A percentile compares a stretch with the other conserved stretches of the same genome.
phyloP scores from a whole-genome alignment of 345 rosid species.

The Noccaea caerulescens region DNA sequence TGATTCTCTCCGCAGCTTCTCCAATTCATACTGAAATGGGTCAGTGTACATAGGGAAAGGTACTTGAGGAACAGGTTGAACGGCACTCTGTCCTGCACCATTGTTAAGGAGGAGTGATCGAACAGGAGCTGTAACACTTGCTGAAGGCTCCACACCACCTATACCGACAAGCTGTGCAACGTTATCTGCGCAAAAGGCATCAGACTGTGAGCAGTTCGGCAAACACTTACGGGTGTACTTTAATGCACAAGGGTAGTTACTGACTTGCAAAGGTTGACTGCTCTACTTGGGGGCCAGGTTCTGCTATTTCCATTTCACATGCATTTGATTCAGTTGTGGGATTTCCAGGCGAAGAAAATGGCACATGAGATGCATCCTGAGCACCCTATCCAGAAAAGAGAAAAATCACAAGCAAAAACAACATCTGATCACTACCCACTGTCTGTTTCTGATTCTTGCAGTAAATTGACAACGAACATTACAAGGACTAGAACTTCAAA shows the following conservation, averaged over 20 bases:
- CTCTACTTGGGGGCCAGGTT: constrained; percentile 37
- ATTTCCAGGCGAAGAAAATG: constrained; percentile 42
- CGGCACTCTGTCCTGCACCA: constrained; percentile 25
- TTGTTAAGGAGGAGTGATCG: constrained; percentile 28
- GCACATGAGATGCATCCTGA: constrained; percentile 41
- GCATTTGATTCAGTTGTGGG: constrained; percentile 28
- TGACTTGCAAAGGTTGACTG: constrained; percentile 37
- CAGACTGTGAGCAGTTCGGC: constrained; percentile 24
- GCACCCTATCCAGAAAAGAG: constrained; percentile 39
- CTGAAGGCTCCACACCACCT: constrained; percentile 30
- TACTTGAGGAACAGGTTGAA: constrained; percentile 38
- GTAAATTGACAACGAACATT: background rate
- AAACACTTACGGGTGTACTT: constrained; percentile 25
- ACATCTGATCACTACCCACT: constrained; percentile 12
- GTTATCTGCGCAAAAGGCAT: constrained; percentile 26
- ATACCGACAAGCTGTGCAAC: constrained; percentile 16
- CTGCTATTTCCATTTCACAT: constrained; percentile 33
- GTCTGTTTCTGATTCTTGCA: background rate
- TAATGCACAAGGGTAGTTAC: constrained; percentile 29
- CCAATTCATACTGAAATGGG: constrained; percentile 45
- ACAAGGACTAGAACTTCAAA: background rate
- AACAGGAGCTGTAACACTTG: constrained; percentile 34
- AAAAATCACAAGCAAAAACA: constrained; percentile 7
- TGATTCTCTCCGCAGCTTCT: constrained; percentile 46
- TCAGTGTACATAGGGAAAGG: constrained; percentile 42